Evolutionary conservation across 192 early-diverging fungal species (phyloP), one percentile per base, ranked within the genome.

Genomic region (Chytriomyces hyalinus): DNA sequence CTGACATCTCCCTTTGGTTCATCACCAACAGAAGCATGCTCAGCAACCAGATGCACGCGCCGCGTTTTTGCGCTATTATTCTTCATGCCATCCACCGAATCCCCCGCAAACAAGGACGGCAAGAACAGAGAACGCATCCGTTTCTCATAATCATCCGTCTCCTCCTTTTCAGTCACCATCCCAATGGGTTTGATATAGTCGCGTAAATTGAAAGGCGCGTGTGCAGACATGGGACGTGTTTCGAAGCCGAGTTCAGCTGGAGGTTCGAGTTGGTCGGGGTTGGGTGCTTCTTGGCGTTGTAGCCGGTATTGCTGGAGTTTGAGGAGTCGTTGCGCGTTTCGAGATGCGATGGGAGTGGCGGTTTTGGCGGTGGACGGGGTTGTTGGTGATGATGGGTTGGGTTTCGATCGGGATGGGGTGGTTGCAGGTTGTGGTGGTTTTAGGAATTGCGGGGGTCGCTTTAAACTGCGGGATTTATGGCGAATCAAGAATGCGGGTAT

Each of bases 81-180:
- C 11, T 49, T 11, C 20, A 17, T 44, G 26, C 72, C 67, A 28
- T 72, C 62, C 13, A 46, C 61, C 49, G 17, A 59, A 46, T 78
- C 67, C 4, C 60, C 69, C 6, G 77, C 73, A 65, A 78, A 78
- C 67, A 78, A 49, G 17, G 60, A 64, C 20, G 77, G 77, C 24
- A 78, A 48, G 53, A 78, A 78, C 61, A 78, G 62, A 2, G 36
- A 24, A 6, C 77, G 26, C 77, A 78, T 78, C 36, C 60, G 9
- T 28, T 60, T 49, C 9, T 78, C 70, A 53, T 63, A 78, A 49
- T 78, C 68, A 48, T 78, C 68, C 26, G 24, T 49, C n/a, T n/a
- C 60, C 20, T 71, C 70, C 36, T 65, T 45, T 8, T 51, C 49
- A 13, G 43, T 20, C 15, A 65, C 36, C 77, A 78, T 62, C 26